These are phyloP conservation scores for Lyophyllum shimeji DNA, from an alignment of 768 basidiomycete species.

Conservation along the genomic window DNA sequence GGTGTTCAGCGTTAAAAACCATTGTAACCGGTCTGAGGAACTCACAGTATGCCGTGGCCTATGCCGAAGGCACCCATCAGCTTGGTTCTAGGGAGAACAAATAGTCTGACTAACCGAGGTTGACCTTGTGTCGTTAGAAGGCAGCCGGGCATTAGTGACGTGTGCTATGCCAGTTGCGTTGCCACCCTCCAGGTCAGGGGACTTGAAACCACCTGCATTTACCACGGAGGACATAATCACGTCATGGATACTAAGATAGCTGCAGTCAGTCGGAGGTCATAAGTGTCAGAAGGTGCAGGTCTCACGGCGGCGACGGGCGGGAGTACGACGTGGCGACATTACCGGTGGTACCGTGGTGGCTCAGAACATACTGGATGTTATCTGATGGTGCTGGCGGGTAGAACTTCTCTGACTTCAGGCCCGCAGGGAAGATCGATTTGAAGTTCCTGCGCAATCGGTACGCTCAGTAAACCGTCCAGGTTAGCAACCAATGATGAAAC, in stretches of 20 bases:
- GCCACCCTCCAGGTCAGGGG: not conserved
- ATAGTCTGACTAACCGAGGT: not conserved
- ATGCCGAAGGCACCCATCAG: not conserved
- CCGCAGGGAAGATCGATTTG: not conserved
- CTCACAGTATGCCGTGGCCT: not conserved
- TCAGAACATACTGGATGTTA: constrained; percentile 1
- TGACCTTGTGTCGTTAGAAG: not conserved
- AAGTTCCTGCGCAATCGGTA: not conserved
- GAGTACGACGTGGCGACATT: not conserved
- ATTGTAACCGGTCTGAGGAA: not conserved
- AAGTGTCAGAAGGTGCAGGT: not conserved
- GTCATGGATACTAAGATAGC: not conserved
- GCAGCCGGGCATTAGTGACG: constrained; percentile 2
- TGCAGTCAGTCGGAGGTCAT: not conserved
- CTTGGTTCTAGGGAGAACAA: not conserved
- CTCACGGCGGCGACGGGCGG: not conserved
- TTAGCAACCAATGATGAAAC: not conserved
- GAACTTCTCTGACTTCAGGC: constrained; percentile 1
- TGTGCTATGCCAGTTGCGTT: constrained; percentile 1
- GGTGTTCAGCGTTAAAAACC: not conserved
- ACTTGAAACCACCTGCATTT: not conserved
- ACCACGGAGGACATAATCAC: not conserved
- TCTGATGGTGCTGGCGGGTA: not conserved
- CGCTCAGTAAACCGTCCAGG: not conserved
- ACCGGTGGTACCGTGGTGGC: not conserved